Base-by-base conservation (phyloP, 257 asterid genomes). In the Penstemon barbatus region DNA sequence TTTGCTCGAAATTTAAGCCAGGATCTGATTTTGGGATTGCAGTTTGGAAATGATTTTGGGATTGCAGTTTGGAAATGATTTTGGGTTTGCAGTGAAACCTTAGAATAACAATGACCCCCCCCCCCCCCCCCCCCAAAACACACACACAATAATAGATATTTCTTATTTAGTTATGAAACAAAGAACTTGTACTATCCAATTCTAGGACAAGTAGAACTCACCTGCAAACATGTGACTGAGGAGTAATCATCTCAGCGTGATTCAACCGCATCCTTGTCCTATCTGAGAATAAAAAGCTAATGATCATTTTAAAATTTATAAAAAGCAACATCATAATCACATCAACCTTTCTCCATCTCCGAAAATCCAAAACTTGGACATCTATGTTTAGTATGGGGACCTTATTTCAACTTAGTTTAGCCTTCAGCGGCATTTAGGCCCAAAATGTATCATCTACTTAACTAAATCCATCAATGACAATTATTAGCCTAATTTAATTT, bases 181-280 rank as follows among this genome's bases (percentile, higher is more conserved):
- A 25, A 25, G 33, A 25, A 25, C 33, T 25, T 25, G 33, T 25
- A 25, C 33, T 25, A 25, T 25, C 33, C 33, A 25, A 25, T 25
- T 25, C 33, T 25, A 2, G 33, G 48, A 61, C 12, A 45, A 15
- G 64, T 56, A 71, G 18, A 70, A 71, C 93, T 88, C 70, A 93
- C 98, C 67, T 49, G 92, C 99, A 93, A 71, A 85, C 72, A n/a
- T 80, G 74, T 11, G 96, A 84, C 77, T 68, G 82, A 56, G 89
- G 70, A 78, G 87, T 90, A 73, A 93, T 85, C 86, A 54, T 77
- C 72, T 88, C 97, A 42, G 95, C 74, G 70, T 88, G 91, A 80
- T 89, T 85, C 79, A 93, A 73, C 7, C 67, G 88, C 86, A 93
- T 82, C 81, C 86, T 80, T 46, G 96, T 68, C 78, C 92, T 89